These are phyloP conservation scores for Kwoniella newhampshirensis DNA, from an alignment of 768 basidiomycete species.

Conservation along the genomic window DNA sequence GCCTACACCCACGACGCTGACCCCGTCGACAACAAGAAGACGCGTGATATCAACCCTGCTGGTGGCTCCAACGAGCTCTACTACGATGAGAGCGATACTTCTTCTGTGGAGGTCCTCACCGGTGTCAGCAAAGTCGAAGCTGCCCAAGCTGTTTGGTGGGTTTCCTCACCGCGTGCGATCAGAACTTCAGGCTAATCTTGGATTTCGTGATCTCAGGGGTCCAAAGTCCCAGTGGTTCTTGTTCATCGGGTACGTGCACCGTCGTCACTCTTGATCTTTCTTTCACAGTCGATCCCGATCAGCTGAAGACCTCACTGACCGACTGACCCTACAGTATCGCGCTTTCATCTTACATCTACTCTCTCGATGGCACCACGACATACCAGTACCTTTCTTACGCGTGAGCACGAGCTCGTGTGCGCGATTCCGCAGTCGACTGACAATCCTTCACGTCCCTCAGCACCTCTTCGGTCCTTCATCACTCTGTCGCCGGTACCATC, in stretches of 20 bases:
- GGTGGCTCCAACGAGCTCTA: slow-evolving; percentile 2
- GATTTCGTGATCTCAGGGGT: slow-evolving; percentile 57
- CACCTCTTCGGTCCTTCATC: slow-evolving; percentile 47
- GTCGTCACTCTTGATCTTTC: too few relatives aligned
- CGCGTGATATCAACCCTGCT: not conserved
- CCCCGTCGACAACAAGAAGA: slow-evolving; percentile 14
- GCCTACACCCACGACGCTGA: slow-evolving; percentile 1
- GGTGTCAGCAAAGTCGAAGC: slow-evolving; percentile 45
- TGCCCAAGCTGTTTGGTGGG: slow-evolving; percentile 39
- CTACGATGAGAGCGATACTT: slow-evolving; percentile 14
- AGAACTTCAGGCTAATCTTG: slow-evolving; percentile 26
- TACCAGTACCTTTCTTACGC: slow-evolving; percentile 66
- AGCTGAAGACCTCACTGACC: too few relatives aligned
- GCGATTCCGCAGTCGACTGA: not conserved
- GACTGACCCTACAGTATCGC: slow-evolving; percentile 56
- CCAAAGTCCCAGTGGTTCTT: slow-evolving; percentile 63
- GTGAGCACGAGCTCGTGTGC: slow-evolving; percentile 42
- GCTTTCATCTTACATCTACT: slow-evolving; percentile 73
- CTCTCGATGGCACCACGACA: slow-evolving; percentile 69
- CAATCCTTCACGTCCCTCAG: slow-evolving; percentile 39
- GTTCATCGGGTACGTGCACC: slow-evolving; percentile 60
- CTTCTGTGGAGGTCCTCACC: slow-evolving; percentile 18
- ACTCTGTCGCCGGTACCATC: slow-evolving; percentile 35
- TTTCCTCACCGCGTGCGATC: too few relatives aligned
- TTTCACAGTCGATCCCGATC: too few relatives aligned